A percentile compares a stretch with the other conserved stretches of the same genome.
Conservation (phyloP, 2,329 filamentous ascomycete species). For the Fusarium nanum region DNA sequence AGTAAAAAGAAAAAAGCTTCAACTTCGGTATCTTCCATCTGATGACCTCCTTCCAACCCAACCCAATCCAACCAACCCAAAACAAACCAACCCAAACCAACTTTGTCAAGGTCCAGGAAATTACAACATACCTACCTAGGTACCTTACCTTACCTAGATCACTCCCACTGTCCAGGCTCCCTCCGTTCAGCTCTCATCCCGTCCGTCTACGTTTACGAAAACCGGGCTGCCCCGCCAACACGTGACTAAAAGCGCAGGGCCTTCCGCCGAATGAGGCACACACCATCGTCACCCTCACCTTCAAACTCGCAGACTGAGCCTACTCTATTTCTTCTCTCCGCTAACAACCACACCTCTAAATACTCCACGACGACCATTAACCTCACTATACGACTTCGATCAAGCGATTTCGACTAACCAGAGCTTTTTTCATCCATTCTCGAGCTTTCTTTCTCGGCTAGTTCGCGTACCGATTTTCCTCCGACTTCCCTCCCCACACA, state of each 20-base stretch:
- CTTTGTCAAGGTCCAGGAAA: conserved; percentile 17
- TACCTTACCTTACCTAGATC: background rate
- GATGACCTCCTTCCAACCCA: background rate
- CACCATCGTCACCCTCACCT: conserved; percentile 46
- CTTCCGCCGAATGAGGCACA: conserved; percentile 46
- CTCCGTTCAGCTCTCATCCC: conserved; percentile 10
- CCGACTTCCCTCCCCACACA: conserved; percentile 27
- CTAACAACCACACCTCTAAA: conserved; percentile 29
- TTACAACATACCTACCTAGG: background rate
- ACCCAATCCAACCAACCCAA: background rate
- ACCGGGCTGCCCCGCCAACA: conserved; percentile 49
- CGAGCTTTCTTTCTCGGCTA: conserved; percentile 33
- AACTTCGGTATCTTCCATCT: background rate
- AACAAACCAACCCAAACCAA: background rate
- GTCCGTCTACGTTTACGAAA: conserved; percentile 1
- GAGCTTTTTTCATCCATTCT: conserved; percentile 14
- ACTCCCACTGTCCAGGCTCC: background rate
- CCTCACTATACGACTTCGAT: conserved; percentile 31
- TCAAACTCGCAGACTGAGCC: conserved; percentile 46
- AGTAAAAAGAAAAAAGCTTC: background rate
- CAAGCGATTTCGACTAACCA: conserved; percentile 32
- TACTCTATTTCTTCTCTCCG: conserved; percentile 43
- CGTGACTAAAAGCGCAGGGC: conserved; percentile 48
- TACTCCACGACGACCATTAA: conserved; percentile 30
- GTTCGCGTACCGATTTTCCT: conserved; percentile 35